These are phyloP conservation scores for Neofusicoccum kwambonambiense DNA, from an alignment of 2,329 filamentous ascomycete genomes.

Conservation along the genomic window DNA sequence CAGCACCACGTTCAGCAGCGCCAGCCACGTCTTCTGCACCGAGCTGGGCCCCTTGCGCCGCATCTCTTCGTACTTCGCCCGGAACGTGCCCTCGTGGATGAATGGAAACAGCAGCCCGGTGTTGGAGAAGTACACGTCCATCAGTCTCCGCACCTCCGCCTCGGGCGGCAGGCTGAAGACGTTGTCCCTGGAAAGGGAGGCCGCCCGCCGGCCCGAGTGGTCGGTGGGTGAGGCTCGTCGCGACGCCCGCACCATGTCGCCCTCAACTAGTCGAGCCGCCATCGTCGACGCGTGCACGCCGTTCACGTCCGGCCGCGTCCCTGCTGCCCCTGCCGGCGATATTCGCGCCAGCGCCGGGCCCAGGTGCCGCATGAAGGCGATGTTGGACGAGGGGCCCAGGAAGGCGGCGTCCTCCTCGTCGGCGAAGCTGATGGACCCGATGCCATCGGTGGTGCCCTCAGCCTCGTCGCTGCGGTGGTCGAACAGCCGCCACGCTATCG, in stretches of 20 bases:
- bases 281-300: neutral
- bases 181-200: neutral
- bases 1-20: conserved; percentile 51
- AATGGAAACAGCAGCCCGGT: conserved; percentile 42
- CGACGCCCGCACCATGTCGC: conserved; percentile 24
- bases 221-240: conserved; percentile 23
- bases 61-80: conserved; percentile 35
- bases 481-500: neutral
- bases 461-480: conserved; percentile 19
- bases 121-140: conserved; percentile 39
- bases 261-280: conserved; percentile 17
- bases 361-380: conserved; percentile 41
- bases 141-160: conserved; percentile 29
- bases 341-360: conserved; percentile 28
- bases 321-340: neutral
- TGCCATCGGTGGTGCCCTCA: conserved; percentile 35
- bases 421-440: conserved; percentile 36
- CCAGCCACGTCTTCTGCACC: conserved; percentile 51
- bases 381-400: conserved; percentile 45
- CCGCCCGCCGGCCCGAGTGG: neutral
- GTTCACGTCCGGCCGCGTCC: neutral
- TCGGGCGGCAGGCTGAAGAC: conserved; percentile 24
- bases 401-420: conserved; percentile 39
- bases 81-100: conserved; percentile 38
- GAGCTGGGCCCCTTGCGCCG: conserved; percentile 31